phyloP scores from a whole-genome alignment of 108 stramenopile species.

The Cylindrotheca fusiformis region DNA sequence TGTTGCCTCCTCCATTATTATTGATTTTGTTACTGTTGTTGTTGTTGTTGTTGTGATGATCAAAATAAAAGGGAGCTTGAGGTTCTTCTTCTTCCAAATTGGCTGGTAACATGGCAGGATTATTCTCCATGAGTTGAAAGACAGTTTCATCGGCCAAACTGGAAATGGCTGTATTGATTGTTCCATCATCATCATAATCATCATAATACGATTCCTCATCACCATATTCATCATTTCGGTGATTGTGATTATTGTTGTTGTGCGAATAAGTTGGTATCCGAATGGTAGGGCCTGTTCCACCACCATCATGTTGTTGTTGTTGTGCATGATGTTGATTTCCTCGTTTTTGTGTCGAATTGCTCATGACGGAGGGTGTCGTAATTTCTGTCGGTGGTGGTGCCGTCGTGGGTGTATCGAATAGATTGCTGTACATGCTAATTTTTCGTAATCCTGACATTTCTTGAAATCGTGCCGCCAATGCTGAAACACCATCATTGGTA shows the following conservation, averaged over 20 bases:
- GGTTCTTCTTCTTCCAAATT: background rate
- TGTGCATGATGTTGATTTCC: background rate
- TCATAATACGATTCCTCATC: background rate
- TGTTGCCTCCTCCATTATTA: too few relatives aligned
- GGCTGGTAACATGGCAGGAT: background rate
- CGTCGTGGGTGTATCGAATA: conserved; percentile 20
- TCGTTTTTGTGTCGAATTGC: background rate
- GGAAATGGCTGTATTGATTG: background rate
- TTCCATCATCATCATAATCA: background rate
- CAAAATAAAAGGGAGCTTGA: background rate
- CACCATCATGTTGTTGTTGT: too few relatives aligned
- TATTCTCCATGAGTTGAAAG: background rate
- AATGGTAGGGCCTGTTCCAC: background rate
- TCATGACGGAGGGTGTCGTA: background rate
- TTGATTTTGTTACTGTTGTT: background rate
- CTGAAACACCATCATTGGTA: conserved; percentile 17
- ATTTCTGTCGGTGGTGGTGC: background rate
- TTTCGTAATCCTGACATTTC: conserved; percentile 38
- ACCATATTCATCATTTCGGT: background rate
- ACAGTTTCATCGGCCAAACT: background rate
- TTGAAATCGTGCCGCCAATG: conserved; percentile 18
- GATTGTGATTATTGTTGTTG: background rate
- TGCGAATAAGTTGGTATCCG: too few relatives aligned
- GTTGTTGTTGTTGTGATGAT: background rate
- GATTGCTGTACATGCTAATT: conserved; percentile 41